Conservation (phyloP, 805 yeast genomes). For the Kurtzmaniella fragi region DNA sequence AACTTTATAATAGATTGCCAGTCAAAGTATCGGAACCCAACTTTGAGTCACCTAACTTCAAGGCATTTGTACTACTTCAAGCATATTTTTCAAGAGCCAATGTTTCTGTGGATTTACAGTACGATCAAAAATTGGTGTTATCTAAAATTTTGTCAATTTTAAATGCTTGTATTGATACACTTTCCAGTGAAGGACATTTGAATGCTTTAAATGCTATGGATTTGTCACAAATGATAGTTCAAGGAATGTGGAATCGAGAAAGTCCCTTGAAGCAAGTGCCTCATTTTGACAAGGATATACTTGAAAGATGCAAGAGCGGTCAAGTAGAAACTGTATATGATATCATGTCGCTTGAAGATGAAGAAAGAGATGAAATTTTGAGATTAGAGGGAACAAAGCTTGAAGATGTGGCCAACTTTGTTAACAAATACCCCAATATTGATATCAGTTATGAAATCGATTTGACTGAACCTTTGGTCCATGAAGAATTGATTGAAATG, state of each 20-base stretch:
- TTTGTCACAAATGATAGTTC: conserved; percentile 79
- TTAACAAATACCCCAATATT: conserved; percentile 83
- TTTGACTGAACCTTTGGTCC: conserved; percentile 32
- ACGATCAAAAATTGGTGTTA: conserved; percentile 54
- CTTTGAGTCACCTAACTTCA: conserved; percentile 53
- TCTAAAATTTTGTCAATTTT: conserved; percentile 46
- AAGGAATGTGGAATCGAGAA: conserved; percentile 80
- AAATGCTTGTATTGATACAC: conserved; percentile 65
- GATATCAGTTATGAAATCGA: conserved; percentile 58
- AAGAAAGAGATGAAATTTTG: conserved; percentile 59
- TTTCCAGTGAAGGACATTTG: conserved; percentile 75
- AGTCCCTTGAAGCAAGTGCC: conserved; percentile 82
- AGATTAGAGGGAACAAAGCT: conserved; percentile 45
- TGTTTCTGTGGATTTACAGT: conserved; percentile 48
- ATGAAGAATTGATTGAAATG: conserved; percentile 46
- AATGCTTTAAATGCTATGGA: conserved; percentile 84
- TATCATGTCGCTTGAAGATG: conserved; percentile 75
- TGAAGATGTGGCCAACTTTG: conserved; percentile 75
- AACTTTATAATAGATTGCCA: conserved; percentile 59
- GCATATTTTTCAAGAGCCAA: conserved; percentile 69
- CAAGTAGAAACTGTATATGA: conserved; percentile 74
- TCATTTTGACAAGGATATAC: conserved; percentile 42
- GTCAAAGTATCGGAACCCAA: conserved; percentile 42
- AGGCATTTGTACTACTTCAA: conserved; percentile 72
- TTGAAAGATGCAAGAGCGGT: conserved; percentile 49